Evolutionary conservation across 441 rosid genomes (phyloP).

Genomic region (Populus hybrid): DNA sequence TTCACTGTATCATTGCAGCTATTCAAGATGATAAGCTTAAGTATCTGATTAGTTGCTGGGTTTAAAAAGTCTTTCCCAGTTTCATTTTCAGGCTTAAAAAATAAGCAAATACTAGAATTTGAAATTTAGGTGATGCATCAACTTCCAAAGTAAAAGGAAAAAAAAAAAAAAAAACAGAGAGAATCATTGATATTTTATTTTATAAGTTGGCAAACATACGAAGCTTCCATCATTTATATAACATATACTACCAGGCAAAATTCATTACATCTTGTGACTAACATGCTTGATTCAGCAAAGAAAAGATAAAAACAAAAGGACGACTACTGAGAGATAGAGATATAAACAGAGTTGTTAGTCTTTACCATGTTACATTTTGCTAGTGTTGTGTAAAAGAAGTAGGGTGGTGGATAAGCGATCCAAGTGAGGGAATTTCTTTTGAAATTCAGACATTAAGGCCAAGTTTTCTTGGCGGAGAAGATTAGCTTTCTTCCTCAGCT

Average conservation of each 20-base stretch:
- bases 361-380: background rate
- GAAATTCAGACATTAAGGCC: conserved; percentile 52
- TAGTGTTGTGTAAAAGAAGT: conserved; percentile 21
- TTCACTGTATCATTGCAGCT: background rate
- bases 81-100: conserved; percentile 13
- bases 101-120: conserved; percentile 4
- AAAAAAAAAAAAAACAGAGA: too few species aligned
- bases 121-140: background rate
- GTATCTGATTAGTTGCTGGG: background rate
- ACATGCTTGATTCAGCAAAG: background rate
- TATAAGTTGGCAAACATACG: conserved; percentile 1
- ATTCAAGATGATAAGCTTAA: background rate
- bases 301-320: background rate
- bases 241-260: conserved; percentile 6
- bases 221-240: background rate
- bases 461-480: conserved; percentile 75
- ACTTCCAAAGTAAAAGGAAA: background rate
- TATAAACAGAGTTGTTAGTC: background rate
- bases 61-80: background rate
- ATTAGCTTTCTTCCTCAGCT: conserved; percentile 61
- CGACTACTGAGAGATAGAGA: background rate
- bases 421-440: conserved; percentile 35
- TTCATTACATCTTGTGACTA: conserved; percentile 8
- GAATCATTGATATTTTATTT: conserved; percentile 9
- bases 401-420: conserved; percentile 30